These are phyloP conservation scores for Trifolium subterraneum DNA, from an alignment of 306 rosid genomes.

Conservation along the genomic window DNA sequence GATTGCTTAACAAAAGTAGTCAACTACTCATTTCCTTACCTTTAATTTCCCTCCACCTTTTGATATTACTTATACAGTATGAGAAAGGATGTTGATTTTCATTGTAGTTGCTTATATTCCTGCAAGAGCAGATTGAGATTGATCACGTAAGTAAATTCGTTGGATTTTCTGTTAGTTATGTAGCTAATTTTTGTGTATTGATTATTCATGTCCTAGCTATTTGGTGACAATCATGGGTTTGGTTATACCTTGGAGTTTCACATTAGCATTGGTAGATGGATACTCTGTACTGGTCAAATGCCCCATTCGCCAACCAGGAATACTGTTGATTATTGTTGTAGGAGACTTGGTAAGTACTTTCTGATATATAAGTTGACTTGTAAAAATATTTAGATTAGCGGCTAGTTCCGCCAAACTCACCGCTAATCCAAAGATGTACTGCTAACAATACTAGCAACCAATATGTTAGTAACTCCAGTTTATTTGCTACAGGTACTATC, in stretches of 20 bases:
- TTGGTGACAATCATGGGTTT: conserved; percentile 88
- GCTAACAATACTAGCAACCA: conserved; percentile 12
- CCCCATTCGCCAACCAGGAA: conserved; percentile 76
- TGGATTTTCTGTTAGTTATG: conserved; percentile 27
- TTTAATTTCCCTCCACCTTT: too few relatives aligned
- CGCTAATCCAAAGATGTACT: neutral
- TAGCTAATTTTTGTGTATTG: conserved; percentile 15
- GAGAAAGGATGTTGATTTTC: too few relatives aligned
- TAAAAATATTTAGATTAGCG: neutral
- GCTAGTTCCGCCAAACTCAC: neutral
- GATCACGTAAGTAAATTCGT: conserved; percentile 12
- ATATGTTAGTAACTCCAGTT: conserved; percentile 27
- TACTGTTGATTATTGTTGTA: conserved; percentile 63
- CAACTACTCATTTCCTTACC: too few relatives aligned
- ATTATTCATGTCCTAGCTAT: conserved; percentile 55
- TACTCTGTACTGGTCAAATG: conserved; percentile 74
- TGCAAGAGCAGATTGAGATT: neutral
- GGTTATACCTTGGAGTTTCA: conserved; percentile 92
- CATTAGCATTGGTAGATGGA: conserved; percentile 85
- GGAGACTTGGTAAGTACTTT: conserved; percentile 80
- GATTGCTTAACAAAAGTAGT: too few relatives aligned
- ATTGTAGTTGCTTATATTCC: too few relatives aligned
- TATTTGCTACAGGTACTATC: conserved; percentile 59
- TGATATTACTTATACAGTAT: too few relatives aligned
- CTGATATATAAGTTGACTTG: neutral